Percentiles rank a stretch among this genome's conserved stretches.
Evolutionary conservation across 2,329 filamentous ascomycete species (phyloP).

Genomic region (Pseudocercospora musae): DNA sequence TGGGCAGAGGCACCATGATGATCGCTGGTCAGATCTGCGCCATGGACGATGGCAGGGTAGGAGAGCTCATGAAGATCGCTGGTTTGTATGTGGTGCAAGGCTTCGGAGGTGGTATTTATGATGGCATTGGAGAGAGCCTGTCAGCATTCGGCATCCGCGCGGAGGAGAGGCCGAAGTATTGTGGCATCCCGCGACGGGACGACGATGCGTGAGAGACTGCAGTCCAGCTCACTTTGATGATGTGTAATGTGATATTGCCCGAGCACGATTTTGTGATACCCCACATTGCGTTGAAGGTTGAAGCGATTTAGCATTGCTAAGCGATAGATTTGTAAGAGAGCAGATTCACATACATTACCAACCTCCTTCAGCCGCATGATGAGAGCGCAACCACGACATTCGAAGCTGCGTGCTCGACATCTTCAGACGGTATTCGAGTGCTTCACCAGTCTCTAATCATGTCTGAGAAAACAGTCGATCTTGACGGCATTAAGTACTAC

Average conservation of each 20-base stretch:
- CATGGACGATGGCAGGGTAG: slow-evolving; percentile 64
- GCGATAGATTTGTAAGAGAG: neutral
- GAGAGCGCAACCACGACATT: neutral
- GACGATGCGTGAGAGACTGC: neutral
- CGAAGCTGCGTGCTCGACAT: neutral
- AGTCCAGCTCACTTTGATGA: slow-evolving; percentile 2
- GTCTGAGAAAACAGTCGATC: slow-evolving; percentile 14
- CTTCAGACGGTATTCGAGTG: neutral
- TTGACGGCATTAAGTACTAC: slow-evolving; percentile 30
- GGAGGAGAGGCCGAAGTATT: neutral
- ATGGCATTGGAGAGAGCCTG: slow-evolving; percentile 56
- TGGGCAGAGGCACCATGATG: slow-evolving; percentile 52
- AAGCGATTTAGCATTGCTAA: neutral
- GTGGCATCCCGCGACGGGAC: neutral
- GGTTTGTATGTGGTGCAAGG: slow-evolving; percentile 62
- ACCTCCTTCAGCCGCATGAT: neutral
- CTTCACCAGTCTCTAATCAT: neutral
- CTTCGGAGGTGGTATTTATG: slow-evolving; percentile 63
- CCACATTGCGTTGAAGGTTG: neutral
- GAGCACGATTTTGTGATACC: slow-evolving; percentile 6
- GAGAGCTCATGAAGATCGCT: slow-evolving; percentile 54
- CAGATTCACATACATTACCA: neutral
- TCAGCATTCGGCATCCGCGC: slow-evolving; percentile 3
- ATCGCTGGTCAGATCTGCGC: slow-evolving; percentile 56
- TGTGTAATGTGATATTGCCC: slow-evolving; percentile 2